Base-by-base conservation (phyloP, 1,284 basidiomycete genomes). In the Bjerkandera adusta region DNA sequence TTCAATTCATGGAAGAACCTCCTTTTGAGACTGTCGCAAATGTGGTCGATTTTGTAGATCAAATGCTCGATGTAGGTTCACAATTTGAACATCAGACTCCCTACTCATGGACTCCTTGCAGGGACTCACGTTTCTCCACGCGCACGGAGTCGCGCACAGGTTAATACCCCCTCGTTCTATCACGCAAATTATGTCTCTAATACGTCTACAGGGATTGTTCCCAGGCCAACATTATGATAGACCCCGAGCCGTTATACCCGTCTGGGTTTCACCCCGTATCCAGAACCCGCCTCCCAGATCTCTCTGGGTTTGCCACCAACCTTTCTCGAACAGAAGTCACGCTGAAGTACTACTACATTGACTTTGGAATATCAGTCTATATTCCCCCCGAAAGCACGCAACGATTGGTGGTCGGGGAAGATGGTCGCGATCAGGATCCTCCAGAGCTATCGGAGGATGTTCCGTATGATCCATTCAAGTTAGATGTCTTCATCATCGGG, bases 61-160 rank as follows among this genome's bases (percentile, higher is more conserved):
- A 65, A 40, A 49, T 67, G 1, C 64, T 72, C 16, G 63, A 72
- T 57, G 71, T 71, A 38, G 3, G 54, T n/a, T n/a, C n/a, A n/a
- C n/a, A n/a, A n/a, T n/a, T n/a, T n/a, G n/a, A n/a, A n/a, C n/a
- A n/a, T n/a, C n/a, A n/a, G n/a, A n/a, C n/a, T n/a, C n/a, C n/a
- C n/a, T n/a, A n/a, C n/a, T n/a, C n/a, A n/a, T n/a, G n/a, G n/a
- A 30, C 8, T n/a, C 27, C 27, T 36, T 12, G 10, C 22, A 73
- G 70, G 70, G 69, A 4, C 36, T 73, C 1, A 57, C 58, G 43
- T 73, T 67, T 40, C 61, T 73, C 54, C 72, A 73, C 47, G 24
- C 61, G 4, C 54, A 67, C 16, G 49, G 61, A 32, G 56, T 73
- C 13, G 68, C 65, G 2, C 71, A 73, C 52, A 53, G 69, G 72